Evolutionary conservation across 108 stramenopile species (phyloP).

Genomic region (Craspedostauros australis): DNA sequence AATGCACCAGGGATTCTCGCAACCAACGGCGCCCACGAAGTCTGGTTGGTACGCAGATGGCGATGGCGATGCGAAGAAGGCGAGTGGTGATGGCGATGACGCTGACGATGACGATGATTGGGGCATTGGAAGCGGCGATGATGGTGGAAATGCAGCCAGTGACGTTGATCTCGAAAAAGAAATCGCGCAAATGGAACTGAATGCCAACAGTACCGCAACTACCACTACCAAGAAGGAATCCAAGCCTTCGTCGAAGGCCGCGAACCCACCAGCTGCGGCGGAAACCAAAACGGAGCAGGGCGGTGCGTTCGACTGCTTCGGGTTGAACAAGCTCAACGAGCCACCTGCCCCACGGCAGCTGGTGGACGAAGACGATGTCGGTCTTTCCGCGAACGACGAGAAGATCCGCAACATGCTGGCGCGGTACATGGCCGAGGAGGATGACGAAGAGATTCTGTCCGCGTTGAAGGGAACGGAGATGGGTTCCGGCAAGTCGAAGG

Average conservation of each 20-base stretch:
- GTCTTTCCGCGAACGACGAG: slow-evolving; percentile 39
- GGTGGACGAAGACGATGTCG: slow-evolving; percentile 68
- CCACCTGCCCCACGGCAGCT: slow-evolving; percentile 24
- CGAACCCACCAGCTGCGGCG: slow-evolving; percentile 10
- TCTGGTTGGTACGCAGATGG: slow-evolving; percentile 20
- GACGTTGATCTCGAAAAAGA: slow-evolving; percentile 52
- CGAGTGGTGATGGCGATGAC: neutral
- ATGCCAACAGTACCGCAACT: neutral
- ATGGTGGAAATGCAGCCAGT: slow-evolving; percentile 10
- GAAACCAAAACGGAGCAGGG: slow-evolving; percentile 15
- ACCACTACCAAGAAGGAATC: slow-evolving; percentile 1
- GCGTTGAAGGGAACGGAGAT: slow-evolving; percentile 33
- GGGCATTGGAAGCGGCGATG: slow-evolving; percentile 30
- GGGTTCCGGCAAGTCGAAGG: slow-evolving; percentile 2
- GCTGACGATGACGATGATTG: slow-evolving; percentile 40
- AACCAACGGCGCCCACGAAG: slow-evolving; percentile 14
- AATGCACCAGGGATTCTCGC: neutral
- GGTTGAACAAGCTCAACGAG: slow-evolving; percentile 46
- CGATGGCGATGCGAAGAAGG: slow-evolving; percentile 3
- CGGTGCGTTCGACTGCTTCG: slow-evolving; percentile 34
- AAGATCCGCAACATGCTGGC: slow-evolving; percentile 74
- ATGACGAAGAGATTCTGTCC: slow-evolving; percentile 68
- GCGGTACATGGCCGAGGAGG: slow-evolving; percentile 78
- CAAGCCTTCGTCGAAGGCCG: neutral
- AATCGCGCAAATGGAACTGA: slow-evolving; percentile 28